A percentile compares a stretch with the other conserved stretches of the same genome.
phyloP scores from a whole-genome alignment of 352 stramenopile genomes.

The Discostella stelligera region DNA sequence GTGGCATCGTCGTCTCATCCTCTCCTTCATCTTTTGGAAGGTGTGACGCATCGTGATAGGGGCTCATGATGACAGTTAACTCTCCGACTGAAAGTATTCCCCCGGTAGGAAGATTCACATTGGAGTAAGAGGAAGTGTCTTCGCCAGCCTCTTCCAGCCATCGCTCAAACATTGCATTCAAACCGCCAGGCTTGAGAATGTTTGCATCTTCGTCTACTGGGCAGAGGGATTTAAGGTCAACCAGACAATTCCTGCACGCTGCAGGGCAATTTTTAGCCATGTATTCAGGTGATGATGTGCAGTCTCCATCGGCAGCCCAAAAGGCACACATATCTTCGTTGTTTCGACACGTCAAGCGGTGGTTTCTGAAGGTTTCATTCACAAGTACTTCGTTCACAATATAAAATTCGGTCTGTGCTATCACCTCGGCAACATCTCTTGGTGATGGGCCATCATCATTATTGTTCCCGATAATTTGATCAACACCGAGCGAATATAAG shows the following conservation, averaged over 20 bases:
- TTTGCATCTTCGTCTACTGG: constrained; percentile 42
- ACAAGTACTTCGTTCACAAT: constrained; percentile 42
- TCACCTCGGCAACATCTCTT: constrained; percentile 20
- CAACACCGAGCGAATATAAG: constrained; percentile 21
- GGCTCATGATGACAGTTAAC: constrained; percentile 41
- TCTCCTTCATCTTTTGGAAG: constrained; percentile 22
- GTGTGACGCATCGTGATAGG: constrained; percentile 29
- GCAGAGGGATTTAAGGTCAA: constrained; percentile 57
- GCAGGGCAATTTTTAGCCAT: constrained; percentile 50
- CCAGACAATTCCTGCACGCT: constrained; percentile 54
- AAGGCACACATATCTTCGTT: constrained; percentile 19
- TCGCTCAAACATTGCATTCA: constrained; percentile 70
- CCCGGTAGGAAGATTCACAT: constrained; percentile 26
- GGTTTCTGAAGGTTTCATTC: constrained; percentile 14
- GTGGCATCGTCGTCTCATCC: constrained; percentile 29
- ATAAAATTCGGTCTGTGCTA: constrained; percentile 36
- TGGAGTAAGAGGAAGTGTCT: constrained; percentile 25
- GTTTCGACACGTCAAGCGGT: constrained; percentile 28
- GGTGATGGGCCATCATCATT: constrained; percentile 17
- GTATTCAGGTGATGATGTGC: neutral
- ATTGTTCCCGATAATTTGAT: constrained; percentile 22
- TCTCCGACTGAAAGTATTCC: constrained; percentile 26
- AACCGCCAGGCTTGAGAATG: constrained; percentile 47
- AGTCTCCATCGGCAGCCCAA: constrained; percentile 36
- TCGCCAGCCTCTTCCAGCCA: constrained; percentile 36